Evolutionary conservation across 1,284 basidiomycete genomes (phyloP).

Genomic region (Earliella scabrosa): DNA sequence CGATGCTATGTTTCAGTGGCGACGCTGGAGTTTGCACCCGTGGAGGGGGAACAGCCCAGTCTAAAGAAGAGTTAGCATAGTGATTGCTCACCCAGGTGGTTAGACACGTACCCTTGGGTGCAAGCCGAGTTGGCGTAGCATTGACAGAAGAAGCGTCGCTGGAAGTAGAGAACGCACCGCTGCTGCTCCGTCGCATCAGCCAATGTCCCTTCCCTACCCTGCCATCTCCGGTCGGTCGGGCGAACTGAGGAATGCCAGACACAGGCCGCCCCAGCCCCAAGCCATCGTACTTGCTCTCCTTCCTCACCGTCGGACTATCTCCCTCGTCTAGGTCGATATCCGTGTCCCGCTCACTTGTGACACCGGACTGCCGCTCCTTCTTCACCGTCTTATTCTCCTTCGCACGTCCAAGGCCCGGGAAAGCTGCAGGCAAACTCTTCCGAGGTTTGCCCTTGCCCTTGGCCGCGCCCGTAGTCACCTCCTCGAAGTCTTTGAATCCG

Average conservation of each 20-base stretch:
- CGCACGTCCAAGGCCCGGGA: slow-evolving; percentile 39
- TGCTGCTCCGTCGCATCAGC: slow-evolving; percentile 76
- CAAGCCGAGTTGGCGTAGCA: slow-evolving; percentile 66
- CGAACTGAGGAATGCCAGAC: slow-evolving; percentile 25
- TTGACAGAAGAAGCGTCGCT: slow-evolving; percentile 58
- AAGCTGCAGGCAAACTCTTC: slow-evolving; percentile 75
- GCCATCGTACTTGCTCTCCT: slow-evolving; percentile 57
- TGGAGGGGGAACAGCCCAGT: slow-evolving; percentile 54
- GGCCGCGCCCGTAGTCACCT: slow-evolving; percentile 23
- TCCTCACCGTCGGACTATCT: slow-evolving; percentile 57
- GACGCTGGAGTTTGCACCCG: slow-evolving; percentile 48
- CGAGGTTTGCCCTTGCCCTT: slow-evolving; percentile 56
- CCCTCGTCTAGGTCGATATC: slow-evolving; percentile 53
- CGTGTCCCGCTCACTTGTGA: slow-evolving; percentile 36
- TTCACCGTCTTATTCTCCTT: slow-evolving; percentile 25
- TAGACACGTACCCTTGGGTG: slow-evolving; percentile 42
- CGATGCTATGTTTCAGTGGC: slow-evolving; percentile 46
- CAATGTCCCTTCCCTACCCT: slow-evolving; percentile 47
- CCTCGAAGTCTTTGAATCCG: slow-evolving; percentile 56
- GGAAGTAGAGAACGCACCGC: slow-evolving; percentile 75
- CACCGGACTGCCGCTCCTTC: slow-evolving; percentile 18
- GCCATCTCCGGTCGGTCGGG: slow-evolving; percentile 26
- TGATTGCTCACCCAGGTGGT: neutral
- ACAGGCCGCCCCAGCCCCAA: slow-evolving; percentile 68
- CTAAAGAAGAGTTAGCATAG: slow-evolving; percentile 33